Conservation (phyloP, 495 filamentous ascomycete species). For the Penicillium simplicissimum region DNA sequence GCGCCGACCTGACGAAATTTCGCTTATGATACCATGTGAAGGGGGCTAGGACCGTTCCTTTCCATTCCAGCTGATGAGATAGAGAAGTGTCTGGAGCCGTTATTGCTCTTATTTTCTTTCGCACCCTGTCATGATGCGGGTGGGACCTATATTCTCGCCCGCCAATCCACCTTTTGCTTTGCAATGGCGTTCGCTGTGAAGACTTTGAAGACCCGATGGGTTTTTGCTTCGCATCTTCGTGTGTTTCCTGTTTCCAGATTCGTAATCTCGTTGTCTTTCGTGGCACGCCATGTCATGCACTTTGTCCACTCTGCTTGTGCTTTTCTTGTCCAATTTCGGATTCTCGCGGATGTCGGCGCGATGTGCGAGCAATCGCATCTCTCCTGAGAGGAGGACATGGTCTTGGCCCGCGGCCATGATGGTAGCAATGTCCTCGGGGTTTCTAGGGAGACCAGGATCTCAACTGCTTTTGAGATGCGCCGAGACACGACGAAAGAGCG, state of each 20-base stretch:
- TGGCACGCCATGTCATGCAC: neutral
- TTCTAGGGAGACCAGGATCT: no score
- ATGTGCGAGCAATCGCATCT: neutral
- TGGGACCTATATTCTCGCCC: conserved; percentile 8
- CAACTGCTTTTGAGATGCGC: no score
- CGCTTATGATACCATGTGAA: conserved; percentile 50
- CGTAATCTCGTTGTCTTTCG: conserved; percentile 15
- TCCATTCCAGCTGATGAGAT: conserved; percentile 7
- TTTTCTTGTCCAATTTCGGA: conserved; percentile 3
- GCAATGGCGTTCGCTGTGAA: conserved; percentile 46
- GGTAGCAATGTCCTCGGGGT: no score
- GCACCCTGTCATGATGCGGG: conserved; percentile 12
- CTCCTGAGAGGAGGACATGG: neutral
- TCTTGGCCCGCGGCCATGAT: neutral
- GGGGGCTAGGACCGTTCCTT: conserved; percentile 17
- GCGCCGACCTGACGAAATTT: conserved; percentile 38
- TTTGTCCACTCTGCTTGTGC: conserved; percentile 2
- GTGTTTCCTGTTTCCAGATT: conserved; percentile 15
- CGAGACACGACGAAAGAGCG: conserved; percentile 4
- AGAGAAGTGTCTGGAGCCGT: conserved; percentile 6
- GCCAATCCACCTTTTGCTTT: conserved; percentile 24
- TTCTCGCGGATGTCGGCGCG: conserved; percentile 16
- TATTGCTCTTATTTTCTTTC: conserved; percentile 33
- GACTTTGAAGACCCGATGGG: conserved; percentile 34
- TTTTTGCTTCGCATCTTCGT: conserved; percentile 14